Base-by-base conservation (phyloP, 257 asterid species). In the Oldenlandia corymbosa region DNA sequence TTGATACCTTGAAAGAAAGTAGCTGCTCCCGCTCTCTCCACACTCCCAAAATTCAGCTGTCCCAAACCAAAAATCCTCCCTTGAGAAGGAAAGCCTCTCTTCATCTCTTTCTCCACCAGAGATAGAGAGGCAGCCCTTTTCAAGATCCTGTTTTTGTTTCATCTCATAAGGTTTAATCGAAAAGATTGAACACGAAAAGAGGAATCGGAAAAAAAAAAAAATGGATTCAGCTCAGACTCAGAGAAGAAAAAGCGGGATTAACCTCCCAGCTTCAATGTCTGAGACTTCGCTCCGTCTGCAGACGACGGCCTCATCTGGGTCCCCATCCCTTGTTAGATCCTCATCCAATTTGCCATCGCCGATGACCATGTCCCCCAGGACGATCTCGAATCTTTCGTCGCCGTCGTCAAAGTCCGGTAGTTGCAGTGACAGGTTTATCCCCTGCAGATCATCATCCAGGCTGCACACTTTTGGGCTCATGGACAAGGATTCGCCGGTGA, bases 391-490 rank as follows among this genome's bases (percentile, higher is more conserved):
- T 68, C 74, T 93, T 46, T 85, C 97, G 0, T 84, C 95, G 0
- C 83, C 98, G 0, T 83, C 95, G 10, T 85, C 93, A 3, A 85
- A 83, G 63, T 77, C 94, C 4, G 71, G 39, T 39, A 84, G 83
- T 49, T 90, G 96, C 71, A 90, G 97, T 68, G 99, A 93, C 63
- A 80, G 99, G 78, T 93, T 93, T 61, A 93, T 93, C 56, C 99
- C 99, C 7, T 93, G 99, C 74, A 78, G 99, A 70, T 93, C 99
- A 26, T 90, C 97, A 31, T 93, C 99, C 52, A 81, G 99, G 85
- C 85, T 93, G 49, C 94, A 90, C 68, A 83, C 97, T 4, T 93
- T 93, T 31, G 99, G 99, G 57, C 82, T 93, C n/a, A 73, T 78
- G 37, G 97, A 90, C 71, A 87, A 85, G 83, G 79, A 93, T 58